These are phyloP conservation scores for Hypoxylon sp. DNA, from an alignment of 2,329 filamentous ascomycete genomes.

Conservation along the genomic window DNA sequence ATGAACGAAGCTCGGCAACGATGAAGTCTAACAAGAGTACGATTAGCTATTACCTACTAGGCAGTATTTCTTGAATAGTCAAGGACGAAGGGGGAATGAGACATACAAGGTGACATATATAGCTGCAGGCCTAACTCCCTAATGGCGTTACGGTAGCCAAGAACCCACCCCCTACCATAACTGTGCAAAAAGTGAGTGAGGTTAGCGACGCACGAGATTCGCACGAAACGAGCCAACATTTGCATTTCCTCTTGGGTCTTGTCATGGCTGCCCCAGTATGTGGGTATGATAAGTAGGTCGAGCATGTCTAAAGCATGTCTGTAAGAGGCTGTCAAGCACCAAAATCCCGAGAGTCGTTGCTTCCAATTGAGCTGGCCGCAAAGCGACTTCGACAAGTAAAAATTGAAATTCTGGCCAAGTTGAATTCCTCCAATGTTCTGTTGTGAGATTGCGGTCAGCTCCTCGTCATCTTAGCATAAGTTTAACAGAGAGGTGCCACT, in stretches of 20 bases:
- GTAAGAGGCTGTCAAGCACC: slow-evolving; percentile 2
- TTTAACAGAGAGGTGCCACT: not conserved
- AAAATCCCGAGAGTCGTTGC: slow-evolving; percentile 7
- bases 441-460: not conserved
- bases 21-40: slow-evolving; percentile 4
- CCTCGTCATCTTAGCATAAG: not conserved
- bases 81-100: not conserved
- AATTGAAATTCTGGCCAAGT: not conserved
- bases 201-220: not conserved
- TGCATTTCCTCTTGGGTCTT: not conserved
- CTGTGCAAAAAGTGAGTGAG: slow-evolving; percentile 7
- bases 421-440: not conserved
- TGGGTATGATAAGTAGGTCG: slow-evolving; percentile 3
- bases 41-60: not conserved
- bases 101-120: slow-evolving; percentile 12
- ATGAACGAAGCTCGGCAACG: slow-evolving; percentile 10
- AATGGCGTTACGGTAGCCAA: slow-evolving; percentile 3
- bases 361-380: slow-evolving; percentile 4
- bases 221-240: not conserved
- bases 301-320: not conserved
- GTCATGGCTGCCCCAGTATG: not conserved
- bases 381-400: slow-evolving; percentile 1
- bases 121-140: slow-evolving; percentile 5
- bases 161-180: slow-evolving; percentile 4
- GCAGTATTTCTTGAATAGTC: not conserved